Percentiles rank a stretch among this genome's conserved stretches.
These are phyloP conservation scores for Lumnitzera littorea DNA, from an alignment of 345 rosid species.

Conservation along the genomic window DNA sequence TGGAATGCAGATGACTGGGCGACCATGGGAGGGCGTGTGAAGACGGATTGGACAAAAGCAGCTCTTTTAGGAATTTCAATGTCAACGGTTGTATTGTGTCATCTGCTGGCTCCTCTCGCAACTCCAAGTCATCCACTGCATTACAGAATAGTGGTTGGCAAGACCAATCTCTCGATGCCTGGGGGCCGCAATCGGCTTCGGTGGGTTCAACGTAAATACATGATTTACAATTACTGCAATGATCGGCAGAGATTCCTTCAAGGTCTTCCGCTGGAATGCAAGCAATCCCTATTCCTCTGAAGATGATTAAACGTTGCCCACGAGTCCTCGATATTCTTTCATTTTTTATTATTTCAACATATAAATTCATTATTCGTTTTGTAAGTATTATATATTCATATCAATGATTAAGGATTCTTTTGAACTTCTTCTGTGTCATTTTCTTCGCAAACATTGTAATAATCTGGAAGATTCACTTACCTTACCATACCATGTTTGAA, in stretches of 20 bases:
- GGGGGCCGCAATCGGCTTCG: slow-evolving; percentile 24
- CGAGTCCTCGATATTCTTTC: no score
- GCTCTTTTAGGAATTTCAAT: no score
- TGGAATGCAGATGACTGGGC: slow-evolving; percentile 23
- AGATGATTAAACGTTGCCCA: no score
- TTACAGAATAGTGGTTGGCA: slow-evolving; percentile 19
- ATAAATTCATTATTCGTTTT: no score
- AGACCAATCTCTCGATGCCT: slow-evolving; percentile 24
- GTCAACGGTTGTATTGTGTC: slow-evolving; percentile 11
- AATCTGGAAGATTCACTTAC: no score
- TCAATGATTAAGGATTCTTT: background rate
- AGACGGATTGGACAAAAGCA: no score
- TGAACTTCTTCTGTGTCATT: background rate
- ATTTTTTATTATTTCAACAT: no score
- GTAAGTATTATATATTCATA: background rate
- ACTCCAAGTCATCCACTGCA: background rate
- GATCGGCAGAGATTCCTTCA: slow-evolving; percentile 44
- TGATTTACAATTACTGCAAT: slow-evolving; percentile 50
- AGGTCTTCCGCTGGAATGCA: slow-evolving; percentile 49
- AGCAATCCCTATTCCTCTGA: background rate
- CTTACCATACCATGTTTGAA: no score
- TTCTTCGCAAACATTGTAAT: background rate
- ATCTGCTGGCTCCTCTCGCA: slow-evolving; percentile 24
- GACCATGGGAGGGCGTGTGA: no score
- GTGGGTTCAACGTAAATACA: slow-evolving; percentile 49